Conservation (phyloP, 768 basidiomycete species). For the Panaeolus papilionaceus region DNA sequence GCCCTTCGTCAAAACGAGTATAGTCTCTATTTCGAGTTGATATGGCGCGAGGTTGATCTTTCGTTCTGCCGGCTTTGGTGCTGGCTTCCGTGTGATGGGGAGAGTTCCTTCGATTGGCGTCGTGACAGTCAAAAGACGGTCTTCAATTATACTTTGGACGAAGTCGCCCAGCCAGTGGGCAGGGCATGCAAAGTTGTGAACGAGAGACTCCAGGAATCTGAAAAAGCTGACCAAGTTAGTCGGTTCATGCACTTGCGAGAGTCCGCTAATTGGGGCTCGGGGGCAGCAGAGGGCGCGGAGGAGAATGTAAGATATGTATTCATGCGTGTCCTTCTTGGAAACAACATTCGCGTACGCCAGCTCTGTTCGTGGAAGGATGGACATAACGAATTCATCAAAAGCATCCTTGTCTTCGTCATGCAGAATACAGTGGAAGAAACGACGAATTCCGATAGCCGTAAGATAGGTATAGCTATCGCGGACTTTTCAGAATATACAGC, state of each 20-base stretch:
- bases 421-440: background rate
- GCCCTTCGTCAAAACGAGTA: slow-evolving; percentile 19
- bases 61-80: slow-evolving; percentile 15
- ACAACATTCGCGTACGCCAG: background rate
- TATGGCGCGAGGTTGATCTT: slow-evolving; percentile 26
- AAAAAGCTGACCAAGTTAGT: slow-evolving; percentile 1
- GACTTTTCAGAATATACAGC: background rate
- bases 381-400: background rate
- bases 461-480: background rate
- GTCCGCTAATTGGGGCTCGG: background rate
- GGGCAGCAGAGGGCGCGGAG: slow-evolving; percentile 1
- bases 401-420: background rate
- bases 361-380: background rate
- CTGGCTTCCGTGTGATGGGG: slow-evolving; percentile 19
- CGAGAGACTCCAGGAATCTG: background rate
- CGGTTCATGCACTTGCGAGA: background rate
- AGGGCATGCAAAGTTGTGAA: slow-evolving; percentile 23
- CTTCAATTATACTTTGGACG: slow-evolving; percentile 25
- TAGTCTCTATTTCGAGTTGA: slow-evolving; percentile 25
- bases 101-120: slow-evolving; percentile 20
- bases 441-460: background rate
- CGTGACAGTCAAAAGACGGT: slow-evolving; percentile 25
- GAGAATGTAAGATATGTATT: background rate
- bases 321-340: background rate
- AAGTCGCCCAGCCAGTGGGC: slow-evolving; percentile 33